Percentiles rank a stretch among this genome's conserved stretches.
Evolutionary conservation across 1,284 basidiomycete species (phyloP).

Genomic region (Ganoderma resinaceum): DNA sequence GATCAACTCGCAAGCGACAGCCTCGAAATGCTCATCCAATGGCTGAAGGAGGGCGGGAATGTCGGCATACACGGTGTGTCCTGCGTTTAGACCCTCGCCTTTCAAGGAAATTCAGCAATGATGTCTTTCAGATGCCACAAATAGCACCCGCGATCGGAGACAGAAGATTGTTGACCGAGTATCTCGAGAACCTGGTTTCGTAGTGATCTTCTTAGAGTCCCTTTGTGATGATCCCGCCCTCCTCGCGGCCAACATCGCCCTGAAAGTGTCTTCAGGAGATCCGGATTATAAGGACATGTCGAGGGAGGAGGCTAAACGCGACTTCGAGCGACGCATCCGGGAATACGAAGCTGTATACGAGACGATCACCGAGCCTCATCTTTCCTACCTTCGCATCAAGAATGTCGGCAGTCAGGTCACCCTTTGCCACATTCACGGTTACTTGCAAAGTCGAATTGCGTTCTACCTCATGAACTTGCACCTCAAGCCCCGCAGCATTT

Average conservation of each 20-base stretch:
- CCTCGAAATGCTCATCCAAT: conserved; percentile 93
- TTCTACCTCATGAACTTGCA: conserved; percentile 99
- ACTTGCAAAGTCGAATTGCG: conserved; percentile 95
- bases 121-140: conserved; percentile 81
- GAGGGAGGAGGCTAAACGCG: conserved; percentile 84
- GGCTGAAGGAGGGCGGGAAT: conserved; percentile 96
- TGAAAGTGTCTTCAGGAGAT: conserved; percentile 96
- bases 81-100: neutral
- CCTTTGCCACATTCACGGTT: conserved; percentile 88
- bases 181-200: conserved; percentile 89
- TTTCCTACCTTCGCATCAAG: conserved; percentile 87
- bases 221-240: conserved; percentile 93
- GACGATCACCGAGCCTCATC: conserved; percentile 87
- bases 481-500: conserved; percentile 95
- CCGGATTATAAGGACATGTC: conserved; percentile 96
- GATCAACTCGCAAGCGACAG: conserved; percentile 92
- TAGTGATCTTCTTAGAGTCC: conserved; percentile 94
- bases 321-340: conserved; percentile 92
- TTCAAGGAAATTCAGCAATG: neutral
- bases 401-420: conserved; percentile 90
- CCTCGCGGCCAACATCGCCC: conserved; percentile 94
- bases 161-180: conserved; percentile 85
- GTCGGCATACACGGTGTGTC: conserved; percentile 94
- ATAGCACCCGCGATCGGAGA: conserved; percentile 83
- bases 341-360: conserved; percentile 98